Evolutionary conservation across 441 rosid species (phyloP), one percentile per base, ranked within the genome.

Genomic region (Kokia cookei): DNA sequence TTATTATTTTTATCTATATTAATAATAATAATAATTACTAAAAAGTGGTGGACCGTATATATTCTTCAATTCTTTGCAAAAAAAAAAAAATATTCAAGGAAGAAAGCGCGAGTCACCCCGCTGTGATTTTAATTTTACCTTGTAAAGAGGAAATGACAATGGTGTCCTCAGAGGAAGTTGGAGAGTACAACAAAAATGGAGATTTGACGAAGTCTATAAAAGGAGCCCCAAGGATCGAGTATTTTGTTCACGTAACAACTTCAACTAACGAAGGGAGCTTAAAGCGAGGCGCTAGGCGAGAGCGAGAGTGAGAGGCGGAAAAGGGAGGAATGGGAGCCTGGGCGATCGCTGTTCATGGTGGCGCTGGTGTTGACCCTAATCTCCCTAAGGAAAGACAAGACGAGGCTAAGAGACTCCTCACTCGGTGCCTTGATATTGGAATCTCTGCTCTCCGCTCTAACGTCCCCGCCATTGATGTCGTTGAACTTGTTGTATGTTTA

Each of bases 271-370:
- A 57, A 15, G 19, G 40, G n/a, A n/a, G 11, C 5, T 9, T 5
- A 29, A 2, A 42, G 45, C 19, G 17, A 64, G 45, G 11, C 5
- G 7, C 4, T 22, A 2, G 50, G 45, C 17, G 14, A 64, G 45
- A 69, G 69, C 71, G 68, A 72, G 57, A 64, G 74, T 29, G 68
- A 43, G 27, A 76, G 58, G 12, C 11, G 42, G 48, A 22, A 13
- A 63, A 37, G 24, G 10, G 40, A 64, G 5, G 3, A 48, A 94
- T 92, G 97, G 97, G 90, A 51, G 86, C 84, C 11, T 91, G 99
- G 97, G 97, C 99, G 53, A 94, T 94, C 26, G 97, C 96, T 14
- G 92, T 94, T 81, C 99, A 92, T 72, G 99, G 99, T 13, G 97
- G 99, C 82, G 97, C 99, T 24, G 98, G 97, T 24, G 86, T 94